phyloP scores from a whole-genome alignment of 352 stramenopile genomes.

The Phytophthora ramorum region DNA sequence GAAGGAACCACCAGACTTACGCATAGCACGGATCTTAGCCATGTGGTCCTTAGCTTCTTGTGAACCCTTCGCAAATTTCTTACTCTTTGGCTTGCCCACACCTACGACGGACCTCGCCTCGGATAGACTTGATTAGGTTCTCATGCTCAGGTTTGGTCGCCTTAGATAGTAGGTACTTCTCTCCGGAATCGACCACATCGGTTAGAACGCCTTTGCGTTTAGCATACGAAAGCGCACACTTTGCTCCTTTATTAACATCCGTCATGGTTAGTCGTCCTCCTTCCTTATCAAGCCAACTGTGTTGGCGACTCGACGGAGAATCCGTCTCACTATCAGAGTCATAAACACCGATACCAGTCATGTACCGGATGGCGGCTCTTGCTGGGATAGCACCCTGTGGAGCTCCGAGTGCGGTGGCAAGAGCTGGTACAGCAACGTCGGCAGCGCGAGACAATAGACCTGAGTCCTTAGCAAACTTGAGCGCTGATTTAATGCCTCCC shows the following conservation, averaged over 20 bases:
- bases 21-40: too few species aligned
- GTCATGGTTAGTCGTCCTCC: slow-evolving; percentile 5
- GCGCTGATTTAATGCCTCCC: slow-evolving; percentile 21
- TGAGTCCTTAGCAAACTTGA: slow-evolving; percentile 13
- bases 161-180: slow-evolving; percentile 13
- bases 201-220: slow-evolving; percentile 20
- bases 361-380: slow-evolving; percentile 4
- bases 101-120: too few species aligned
- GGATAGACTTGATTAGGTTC: neutral
- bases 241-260: slow-evolving; percentile 13
- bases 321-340: slow-evolving; percentile 16
- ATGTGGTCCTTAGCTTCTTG: too few species aligned
- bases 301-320: too few species aligned
- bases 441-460: too few species aligned
- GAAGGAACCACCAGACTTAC: too few species aligned
- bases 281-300: too few species aligned
- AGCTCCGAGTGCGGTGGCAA: slow-evolving; percentile 8
- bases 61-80: too few species aligned
- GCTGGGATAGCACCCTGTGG: slow-evolving; percentile 14
- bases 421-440: slow-evolving; percentile 12
- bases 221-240: slow-evolving; percentile 5
- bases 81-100: too few species aligned
- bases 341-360: slow-evolving; percentile 18
- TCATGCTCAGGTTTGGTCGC: neutral
- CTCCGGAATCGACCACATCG: slow-evolving; percentile 11